Percentiles rank a stretch among this genome's conserved stretches.
phyloP scores from a whole-genome alignment of 345 rosid species.

The Citrus medica region DNA sequence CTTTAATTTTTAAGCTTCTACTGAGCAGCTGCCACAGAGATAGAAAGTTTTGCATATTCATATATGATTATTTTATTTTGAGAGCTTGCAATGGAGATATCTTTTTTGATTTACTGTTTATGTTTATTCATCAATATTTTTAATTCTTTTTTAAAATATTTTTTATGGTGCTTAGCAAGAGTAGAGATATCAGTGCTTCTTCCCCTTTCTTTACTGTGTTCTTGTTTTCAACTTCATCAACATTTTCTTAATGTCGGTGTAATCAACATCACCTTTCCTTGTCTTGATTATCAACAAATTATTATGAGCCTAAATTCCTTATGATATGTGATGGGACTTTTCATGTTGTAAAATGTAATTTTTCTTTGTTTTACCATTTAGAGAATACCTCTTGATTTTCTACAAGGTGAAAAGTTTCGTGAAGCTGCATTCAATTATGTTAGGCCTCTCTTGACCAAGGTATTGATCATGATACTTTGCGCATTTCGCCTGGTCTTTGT shows the following conservation, averaged over 20 bases:
- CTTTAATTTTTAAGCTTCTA: neutral
- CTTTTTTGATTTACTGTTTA: neutral
- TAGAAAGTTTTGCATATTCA: neutral
- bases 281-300: neutral
- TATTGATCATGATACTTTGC: conserved; percentile 17
- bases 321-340: neutral
- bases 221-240: neutral
- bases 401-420: conserved; percentile 71
- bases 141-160: too few species aligned
- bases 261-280: neutral
- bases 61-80: neutral
- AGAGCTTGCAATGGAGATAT: neutral
- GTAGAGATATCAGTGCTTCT: neutral
- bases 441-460: conserved; percentile 88
- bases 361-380: conserved; percentile 22
- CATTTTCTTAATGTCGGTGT: neutral
- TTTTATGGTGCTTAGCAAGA: neutral
- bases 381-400: conserved; percentile 98
- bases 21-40: neutral
- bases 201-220: neutral
- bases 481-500: conserved; percentile 1
- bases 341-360: conserved; percentile 10
- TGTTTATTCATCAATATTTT: neutral
- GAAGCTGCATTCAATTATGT: conserved; percentile 81
- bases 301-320: conserved; percentile 4